Evolutionary conservation across 176 grass and related monocot species (phyloP).

Genomic region (Musa itinerans): DNA sequence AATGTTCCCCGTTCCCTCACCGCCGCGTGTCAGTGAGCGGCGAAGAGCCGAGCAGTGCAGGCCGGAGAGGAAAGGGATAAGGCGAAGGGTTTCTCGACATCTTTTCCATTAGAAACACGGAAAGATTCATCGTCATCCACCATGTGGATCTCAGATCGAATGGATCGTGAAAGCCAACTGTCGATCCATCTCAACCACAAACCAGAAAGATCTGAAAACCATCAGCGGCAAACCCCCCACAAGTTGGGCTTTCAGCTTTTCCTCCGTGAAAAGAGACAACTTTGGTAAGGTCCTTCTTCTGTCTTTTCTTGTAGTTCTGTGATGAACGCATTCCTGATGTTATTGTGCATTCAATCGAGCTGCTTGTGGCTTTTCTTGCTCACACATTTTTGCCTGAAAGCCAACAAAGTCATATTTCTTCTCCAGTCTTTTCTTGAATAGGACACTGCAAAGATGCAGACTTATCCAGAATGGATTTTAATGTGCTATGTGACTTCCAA

Average conservation of each 20-base stretch:
- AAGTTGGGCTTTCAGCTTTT: not conserved
- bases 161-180: too few relatives aligned
- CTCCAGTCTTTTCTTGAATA: too few relatives aligned
- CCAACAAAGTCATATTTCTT: too few relatives aligned
- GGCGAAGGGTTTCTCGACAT: too few relatives aligned
- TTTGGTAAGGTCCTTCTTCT: not conserved
- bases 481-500: too few relatives aligned
- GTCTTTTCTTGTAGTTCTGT: not conserved
- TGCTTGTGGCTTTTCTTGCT: constrained; percentile 1
- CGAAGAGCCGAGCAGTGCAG: too few relatives aligned
- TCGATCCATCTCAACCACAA: not conserved
- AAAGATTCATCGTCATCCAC: not conserved
- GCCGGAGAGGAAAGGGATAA: too few relatives aligned
- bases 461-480: too few relatives aligned
- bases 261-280: not conserved
- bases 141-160: not conserved
- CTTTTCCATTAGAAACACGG: too few relatives aligned
- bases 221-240: not conserved
- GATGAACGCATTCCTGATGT: not conserved
- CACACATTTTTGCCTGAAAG: not conserved
- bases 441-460: too few relatives aligned
- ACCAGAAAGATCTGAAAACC: not conserved
- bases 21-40: not conserved
- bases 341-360: too few relatives aligned
- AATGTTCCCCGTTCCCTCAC: not conserved